Base-by-base conservation (phyloP, 345 rosid species). In the Salix exigua region DNA sequence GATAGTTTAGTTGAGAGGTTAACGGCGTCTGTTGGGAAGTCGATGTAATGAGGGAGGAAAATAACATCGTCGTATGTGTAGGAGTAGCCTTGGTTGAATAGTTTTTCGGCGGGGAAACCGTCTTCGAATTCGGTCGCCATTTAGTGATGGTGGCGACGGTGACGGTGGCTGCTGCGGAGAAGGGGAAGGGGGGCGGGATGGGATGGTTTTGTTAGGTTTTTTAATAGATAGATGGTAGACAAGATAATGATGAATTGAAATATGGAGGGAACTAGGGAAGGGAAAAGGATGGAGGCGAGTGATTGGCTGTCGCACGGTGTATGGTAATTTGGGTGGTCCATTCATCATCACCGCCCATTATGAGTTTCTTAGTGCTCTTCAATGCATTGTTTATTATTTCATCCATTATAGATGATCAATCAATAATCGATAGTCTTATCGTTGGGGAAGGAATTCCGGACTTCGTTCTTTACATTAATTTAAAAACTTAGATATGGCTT, bases 21-120 rank as follows among this genome's bases (percentile, higher is more conserved):
- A 38, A 95, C 98, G 38, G 89, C 85, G 75, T 95, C 97, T 2
- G 90, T 85, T 1, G 96, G 91, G 89, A 95, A 93, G 83, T 92
- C 97, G 76, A 95, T 95, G 86, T 85, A 93, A 78, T 92, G 91
- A 33, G 99, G 99, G 61, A 93, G 98, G 72, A 90, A 90, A 53
- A 95, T 93, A 65, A 91, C 91, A 79, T 95, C 99, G 64, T 93
- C 96, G 75, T 95, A 95, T 18, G 97, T 93, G 87, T 88, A 93
- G 7, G 99, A 93, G 86, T 85, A 89, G 23, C 99, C 99, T 74
- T 83, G 94, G 60, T 73, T 55, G 86, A 95, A 95, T 60, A 93
- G 90, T 79, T 82, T 88, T 25, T 82, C 79, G 5, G 96, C 90
- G 0, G 89, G 5, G 71, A 83, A 90, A 0, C 99, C 99, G 82